Evolutionary conservation across 2,329 filamentous ascomycete species (phyloP).

Genomic region (Thielaviopsis cerberus): DNA sequence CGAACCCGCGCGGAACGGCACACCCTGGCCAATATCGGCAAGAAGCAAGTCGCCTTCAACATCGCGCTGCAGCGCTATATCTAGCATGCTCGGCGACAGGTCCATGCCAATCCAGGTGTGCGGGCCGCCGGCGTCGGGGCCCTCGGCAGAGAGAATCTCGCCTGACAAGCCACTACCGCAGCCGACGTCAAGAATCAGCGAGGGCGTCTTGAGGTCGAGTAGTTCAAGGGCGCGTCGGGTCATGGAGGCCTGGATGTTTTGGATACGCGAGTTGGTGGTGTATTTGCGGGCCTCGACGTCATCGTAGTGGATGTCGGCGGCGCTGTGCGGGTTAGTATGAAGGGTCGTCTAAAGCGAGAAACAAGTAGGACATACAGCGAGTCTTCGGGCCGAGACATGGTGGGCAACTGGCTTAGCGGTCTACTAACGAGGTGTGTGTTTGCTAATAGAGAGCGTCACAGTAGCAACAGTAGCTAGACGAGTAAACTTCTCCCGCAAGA

Average conservation of each 20-base stretch:
- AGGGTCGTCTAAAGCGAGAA: too few relatives aligned
- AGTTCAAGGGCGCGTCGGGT: slow-evolving; percentile 83
- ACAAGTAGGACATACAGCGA: slow-evolving; percentile 53
- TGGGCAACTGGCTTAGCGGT: too few relatives aligned
- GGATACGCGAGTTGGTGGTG: slow-evolving; percentile 87
- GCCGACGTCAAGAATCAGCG: slow-evolving; percentile 86
- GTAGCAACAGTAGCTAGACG: too few relatives aligned
- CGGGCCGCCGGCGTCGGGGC: slow-evolving; percentile 55
- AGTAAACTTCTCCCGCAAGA: too few relatives aligned
- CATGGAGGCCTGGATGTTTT: slow-evolving; percentile 89
- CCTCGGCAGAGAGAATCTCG: slow-evolving; percentile 67
- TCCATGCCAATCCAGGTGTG: slow-evolving; percentile 98
- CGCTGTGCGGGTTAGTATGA: slow-evolving; percentile 32
- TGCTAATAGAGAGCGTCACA: too few relatives aligned
- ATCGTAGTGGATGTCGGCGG: slow-evolving; percentile 94
- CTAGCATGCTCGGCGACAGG: slow-evolving; percentile 88
- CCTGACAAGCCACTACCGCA: slow-evolving; percentile 89
- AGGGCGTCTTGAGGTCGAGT: slow-evolving; percentile 60
- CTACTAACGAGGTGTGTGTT: too few relatives aligned
- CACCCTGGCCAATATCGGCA: slow-evolving; percentile 84
- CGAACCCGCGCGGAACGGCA: slow-evolving; percentile 77
- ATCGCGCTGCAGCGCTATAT: slow-evolving; percentile 75
- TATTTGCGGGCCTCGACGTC: slow-evolving; percentile 92
- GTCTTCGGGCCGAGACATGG: slow-evolving; percentile 94
- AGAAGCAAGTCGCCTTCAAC: slow-evolving; percentile 88